Conservation (phyloP, 768 basidiomycete species). For the Boletus patriciae region DNA sequence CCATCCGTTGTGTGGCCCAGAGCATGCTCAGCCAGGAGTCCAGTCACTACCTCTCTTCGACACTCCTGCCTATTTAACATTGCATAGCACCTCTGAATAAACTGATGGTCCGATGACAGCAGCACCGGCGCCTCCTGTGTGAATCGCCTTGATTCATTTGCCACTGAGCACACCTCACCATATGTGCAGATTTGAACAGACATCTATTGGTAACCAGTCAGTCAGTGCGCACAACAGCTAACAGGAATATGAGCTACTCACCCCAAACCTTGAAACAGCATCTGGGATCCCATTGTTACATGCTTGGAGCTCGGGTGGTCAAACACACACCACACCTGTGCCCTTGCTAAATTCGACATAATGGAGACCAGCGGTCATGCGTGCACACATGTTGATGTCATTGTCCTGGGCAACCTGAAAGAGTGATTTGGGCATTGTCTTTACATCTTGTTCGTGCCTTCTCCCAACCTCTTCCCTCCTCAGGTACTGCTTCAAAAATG, state of each 20-base stretch:
- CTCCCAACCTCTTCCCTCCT: conserved; percentile 66
- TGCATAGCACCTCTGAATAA: conserved; percentile 11
- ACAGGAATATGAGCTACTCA: conserved; percentile 2
- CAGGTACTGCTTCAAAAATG: conserved; percentile 78
- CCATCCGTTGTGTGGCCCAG: conserved; percentile 9
- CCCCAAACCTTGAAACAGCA: conserved; percentile 34
- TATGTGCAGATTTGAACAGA: conserved; percentile 55
- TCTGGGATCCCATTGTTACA: conserved; percentile 57
- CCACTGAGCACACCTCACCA: conserved; percentile 46
- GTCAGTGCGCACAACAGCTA: background rate
- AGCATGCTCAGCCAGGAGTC: background rate
- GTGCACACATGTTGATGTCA: no score
- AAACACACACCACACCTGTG: no score
- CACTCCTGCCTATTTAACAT: conserved; percentile 6
- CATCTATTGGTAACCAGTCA: conserved; percentile 29
- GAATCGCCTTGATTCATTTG: conserved; percentile 22
- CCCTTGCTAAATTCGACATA: no score
- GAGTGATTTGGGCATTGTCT: no score
- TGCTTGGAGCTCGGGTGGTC: conserved; percentile 48
- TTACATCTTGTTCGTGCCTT: no score
- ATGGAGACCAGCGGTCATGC: no score
- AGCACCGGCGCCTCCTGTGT: conserved; percentile 21
- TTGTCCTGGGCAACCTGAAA: no score
- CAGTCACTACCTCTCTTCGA: background rate
- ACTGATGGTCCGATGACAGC: conserved; percentile 18